phyloP scores from a whole-genome alignment of 2,329 filamentous ascomycete species.

The Dryadomyces quercus-mongolicae region DNA sequence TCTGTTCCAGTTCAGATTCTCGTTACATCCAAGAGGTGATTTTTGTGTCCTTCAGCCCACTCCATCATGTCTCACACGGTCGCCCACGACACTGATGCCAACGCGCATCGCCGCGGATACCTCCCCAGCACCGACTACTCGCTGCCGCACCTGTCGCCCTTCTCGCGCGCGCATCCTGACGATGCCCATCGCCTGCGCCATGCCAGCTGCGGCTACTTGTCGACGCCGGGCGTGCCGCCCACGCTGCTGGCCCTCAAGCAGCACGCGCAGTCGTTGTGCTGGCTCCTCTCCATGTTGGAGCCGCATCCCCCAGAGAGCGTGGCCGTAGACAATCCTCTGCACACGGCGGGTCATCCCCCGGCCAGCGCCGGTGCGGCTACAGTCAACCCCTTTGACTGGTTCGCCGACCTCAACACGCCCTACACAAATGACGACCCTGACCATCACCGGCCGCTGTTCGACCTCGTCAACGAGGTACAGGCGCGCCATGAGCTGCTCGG shows the following conservation, averaged over 20 bases:
- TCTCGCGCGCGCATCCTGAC: conserved; percentile 21
- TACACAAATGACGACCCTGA: conserved; percentile 36
- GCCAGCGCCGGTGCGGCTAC: not conserved
- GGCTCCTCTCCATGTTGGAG: conserved; percentile 36
- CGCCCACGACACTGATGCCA: conserved; percentile 10
- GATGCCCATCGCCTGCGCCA: conserved; percentile 26
- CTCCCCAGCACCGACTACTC: conserved; percentile 27
- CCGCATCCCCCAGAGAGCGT: conserved; percentile 16
- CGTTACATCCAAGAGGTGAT: not conserved
- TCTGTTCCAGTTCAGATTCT: not conserved
- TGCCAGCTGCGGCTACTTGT: conserved; percentile 46
- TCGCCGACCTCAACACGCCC: conserved; percentile 34
- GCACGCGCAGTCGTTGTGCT: conserved; percentile 44
- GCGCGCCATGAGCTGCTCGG: conserved; percentile 27
- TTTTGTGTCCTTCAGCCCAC: no score
- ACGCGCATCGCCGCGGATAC: conserved; percentile 10
- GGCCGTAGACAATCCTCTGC: not conserved
- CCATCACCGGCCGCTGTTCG: conserved; percentile 34
- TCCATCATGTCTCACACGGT: conserved; percentile 11
- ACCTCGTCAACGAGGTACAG: conserved; percentile 32
- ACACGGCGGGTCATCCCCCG: not conserved
- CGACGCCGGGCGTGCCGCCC: conserved; percentile 35
- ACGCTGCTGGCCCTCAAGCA: conserved; percentile 47
- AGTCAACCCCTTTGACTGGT: conserved; percentile 43
- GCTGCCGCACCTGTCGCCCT: conserved; percentile 27